Percentiles rank a stretch among this genome's conserved stretches.
phyloP scores from a whole-genome alignment of 805 yeast genomes.

The Nakazawaea ambrosiae region DNA sequence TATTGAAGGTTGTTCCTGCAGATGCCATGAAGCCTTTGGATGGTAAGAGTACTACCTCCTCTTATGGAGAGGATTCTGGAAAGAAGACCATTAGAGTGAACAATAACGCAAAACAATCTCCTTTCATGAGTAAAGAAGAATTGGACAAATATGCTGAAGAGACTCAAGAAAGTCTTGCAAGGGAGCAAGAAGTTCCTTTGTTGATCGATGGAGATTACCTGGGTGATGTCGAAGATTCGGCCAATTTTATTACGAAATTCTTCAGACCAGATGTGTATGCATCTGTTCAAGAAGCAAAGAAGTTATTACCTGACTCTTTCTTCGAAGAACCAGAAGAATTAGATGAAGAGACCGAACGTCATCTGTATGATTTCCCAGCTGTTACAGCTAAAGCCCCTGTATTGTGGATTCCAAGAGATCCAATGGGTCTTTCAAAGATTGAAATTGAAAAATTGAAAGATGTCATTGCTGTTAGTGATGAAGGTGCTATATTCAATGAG shows the following conservation, averaged over 20 bases:
- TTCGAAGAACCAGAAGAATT: slow-evolving; percentile 38
- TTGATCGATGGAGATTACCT: slow-evolving; percentile 62
- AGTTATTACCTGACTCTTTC: slow-evolving; percentile 53
- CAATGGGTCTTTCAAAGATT: slow-evolving; percentile 66
- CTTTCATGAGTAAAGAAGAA: slow-evolving; percentile 16
- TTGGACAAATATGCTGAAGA: not conserved
- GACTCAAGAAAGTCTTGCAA: not conserved
- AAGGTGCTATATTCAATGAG: slow-evolving; percentile 51
- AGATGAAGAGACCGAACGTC: slow-evolving; percentile 38
- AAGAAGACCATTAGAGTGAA: not conserved
- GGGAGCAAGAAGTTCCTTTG: slow-evolving; percentile 40
- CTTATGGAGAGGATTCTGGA: slow-evolving; percentile 26
- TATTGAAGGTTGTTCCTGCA: slow-evolving; percentile 53
- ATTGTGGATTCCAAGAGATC: slow-evolving; percentile 92
- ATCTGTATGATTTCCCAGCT: slow-evolving; percentile 76
- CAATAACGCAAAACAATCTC: slow-evolving; percentile 11
- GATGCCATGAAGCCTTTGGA: slow-evolving; percentile 75
- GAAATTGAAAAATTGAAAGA: slow-evolving; percentile 51
- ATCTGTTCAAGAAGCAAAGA: slow-evolving; percentile 40
- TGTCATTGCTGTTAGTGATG: slow-evolving; percentile 59
- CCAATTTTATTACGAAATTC: slow-evolving; percentile 36
- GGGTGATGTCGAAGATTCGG: slow-evolving; percentile 10
- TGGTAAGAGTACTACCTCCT: slow-evolving; percentile 59
- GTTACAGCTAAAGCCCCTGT: slow-evolving; percentile 60
- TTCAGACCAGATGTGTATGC: slow-evolving; percentile 49